phyloP scores from a whole-genome alignment of 805 yeast species.

The Lipomyces starkeyi region DNA sequence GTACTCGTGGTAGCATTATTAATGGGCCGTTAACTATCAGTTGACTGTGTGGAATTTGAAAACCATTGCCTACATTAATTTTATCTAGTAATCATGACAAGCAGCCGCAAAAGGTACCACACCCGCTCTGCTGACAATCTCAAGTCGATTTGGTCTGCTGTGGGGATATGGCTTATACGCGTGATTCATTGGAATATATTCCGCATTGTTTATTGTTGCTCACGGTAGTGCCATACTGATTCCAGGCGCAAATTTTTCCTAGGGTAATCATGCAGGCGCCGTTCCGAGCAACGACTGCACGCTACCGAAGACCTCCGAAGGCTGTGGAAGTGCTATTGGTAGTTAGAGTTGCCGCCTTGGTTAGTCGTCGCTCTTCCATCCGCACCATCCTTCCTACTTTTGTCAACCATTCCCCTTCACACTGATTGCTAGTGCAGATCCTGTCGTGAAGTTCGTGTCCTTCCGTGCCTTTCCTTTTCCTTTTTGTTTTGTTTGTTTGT shows the following conservation, averaged over 20 bases:
- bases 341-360: background rate
- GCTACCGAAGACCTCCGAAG: background rate
- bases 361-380: background rate
- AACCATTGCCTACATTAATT: background rate
- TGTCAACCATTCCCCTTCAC: conserved; percentile 12
- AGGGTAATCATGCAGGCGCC: background rate
- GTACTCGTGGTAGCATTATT: background rate
- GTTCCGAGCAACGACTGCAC: background rate
- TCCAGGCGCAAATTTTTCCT: background rate
- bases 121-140: background rate
- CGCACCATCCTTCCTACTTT: conserved; percentile 10
- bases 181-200: background rate
- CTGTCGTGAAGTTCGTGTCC: background rate
- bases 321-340: background rate
- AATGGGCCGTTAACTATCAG: no score
- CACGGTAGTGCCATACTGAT: background rate
- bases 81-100: background rate
- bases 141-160: no score
- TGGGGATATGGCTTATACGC: background rate
- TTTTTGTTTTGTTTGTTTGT: conserved; percentile 10
- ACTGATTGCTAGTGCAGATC: conserved; percentile 1
- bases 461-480: background rate
- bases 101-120: background rate
- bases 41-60: background rate
- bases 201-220: background rate